Evolutionary conservation across 257 asterid genomes (phyloP).

Genomic region (Solanum chiquidenum): DNA sequence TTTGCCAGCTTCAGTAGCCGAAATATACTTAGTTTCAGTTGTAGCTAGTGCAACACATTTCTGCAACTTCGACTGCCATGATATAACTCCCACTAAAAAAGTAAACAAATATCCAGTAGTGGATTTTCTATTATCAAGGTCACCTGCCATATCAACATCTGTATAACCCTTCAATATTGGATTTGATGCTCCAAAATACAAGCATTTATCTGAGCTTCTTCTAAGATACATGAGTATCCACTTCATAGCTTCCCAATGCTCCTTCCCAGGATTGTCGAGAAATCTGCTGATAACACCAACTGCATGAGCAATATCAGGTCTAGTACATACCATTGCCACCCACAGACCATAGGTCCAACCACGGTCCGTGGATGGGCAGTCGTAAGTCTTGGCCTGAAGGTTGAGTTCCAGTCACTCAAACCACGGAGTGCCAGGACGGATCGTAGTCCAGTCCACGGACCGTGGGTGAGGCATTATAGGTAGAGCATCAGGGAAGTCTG

Average conservation of each 20-base stretch:
- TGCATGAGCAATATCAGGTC: not conserved
- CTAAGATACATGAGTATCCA: not conserved
- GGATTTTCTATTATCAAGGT: not conserved
- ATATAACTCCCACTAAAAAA: not conserved
- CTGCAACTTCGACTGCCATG: not conserved
- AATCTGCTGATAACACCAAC: not conserved
- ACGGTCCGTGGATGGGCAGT: too few relatives aligned
- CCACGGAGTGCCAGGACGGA: too few relatives aligned
- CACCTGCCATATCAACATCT: not conserved
- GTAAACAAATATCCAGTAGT: too few relatives aligned
- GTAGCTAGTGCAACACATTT: not conserved
- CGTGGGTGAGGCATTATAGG: too few relatives aligned
- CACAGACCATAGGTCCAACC: too few relatives aligned
- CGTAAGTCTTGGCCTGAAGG: too few relatives aligned
- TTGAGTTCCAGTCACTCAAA: too few relatives aligned
- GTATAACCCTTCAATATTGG: too few relatives aligned
- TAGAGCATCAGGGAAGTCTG: too few relatives aligned
- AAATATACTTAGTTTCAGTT: not conserved
- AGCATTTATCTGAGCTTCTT: not conserved
- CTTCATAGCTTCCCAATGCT: not conserved
- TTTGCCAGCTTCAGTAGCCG: not conserved
- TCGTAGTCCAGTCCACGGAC: too few relatives aligned
- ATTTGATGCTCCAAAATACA: not conserved
- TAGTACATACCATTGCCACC: not conserved
- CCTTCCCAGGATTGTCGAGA: accelerated